These are phyloP conservation scores for Parietichytrium sp. DNA, from an alignment of 108 stramenopile species.

Conservation along the genomic window DNA sequence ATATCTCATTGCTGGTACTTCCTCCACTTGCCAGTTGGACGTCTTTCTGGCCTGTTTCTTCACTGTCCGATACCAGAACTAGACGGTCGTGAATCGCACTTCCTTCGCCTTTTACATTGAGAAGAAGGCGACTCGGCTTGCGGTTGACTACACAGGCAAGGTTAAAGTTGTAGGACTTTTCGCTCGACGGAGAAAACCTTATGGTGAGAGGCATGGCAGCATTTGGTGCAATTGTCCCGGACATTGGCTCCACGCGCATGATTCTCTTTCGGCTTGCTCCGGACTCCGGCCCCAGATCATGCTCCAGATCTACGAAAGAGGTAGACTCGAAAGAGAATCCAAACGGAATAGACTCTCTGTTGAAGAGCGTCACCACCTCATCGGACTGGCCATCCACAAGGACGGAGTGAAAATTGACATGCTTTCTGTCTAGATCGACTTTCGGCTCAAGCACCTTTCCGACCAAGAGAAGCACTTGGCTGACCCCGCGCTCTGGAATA, in stretches of 20 bases:
- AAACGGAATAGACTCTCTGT: slow-evolving; percentile 61
- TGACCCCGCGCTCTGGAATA: slow-evolving; percentile 56
- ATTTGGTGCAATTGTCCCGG: slow-evolving; percentile 57
- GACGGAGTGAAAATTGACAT: slow-evolving; percentile 56
- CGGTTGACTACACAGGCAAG: slow-evolving; percentile 53
- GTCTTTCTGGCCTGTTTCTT: background rate
- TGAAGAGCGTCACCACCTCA: slow-evolving; percentile 58
- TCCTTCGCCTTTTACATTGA: slow-evolving; percentile 70
- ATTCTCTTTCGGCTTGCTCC: background rate
- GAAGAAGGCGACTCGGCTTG: slow-evolving; percentile 55
- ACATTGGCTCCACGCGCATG: slow-evolving; percentile 42
- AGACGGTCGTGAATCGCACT: slow-evolving; percentile 59
- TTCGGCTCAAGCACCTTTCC: slow-evolving; percentile 61
- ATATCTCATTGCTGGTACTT: slow-evolving; percentile 45
- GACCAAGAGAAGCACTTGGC: slow-evolving; percentile 57
- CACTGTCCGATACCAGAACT: background rate
- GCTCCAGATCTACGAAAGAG: slow-evolving; percentile 39
- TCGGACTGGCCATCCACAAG: slow-evolving; percentile 49
- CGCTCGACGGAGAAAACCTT: slow-evolving; percentile 58
- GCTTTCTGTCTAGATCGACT: slow-evolving; percentile 51
- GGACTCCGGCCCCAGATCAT: background rate
- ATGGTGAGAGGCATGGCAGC: slow-evolving; percentile 52
- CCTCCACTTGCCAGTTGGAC: slow-evolving; percentile 41
- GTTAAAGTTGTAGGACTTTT: slow-evolving; percentile 62
- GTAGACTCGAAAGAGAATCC: slow-evolving; percentile 58